phyloP scores from a whole-genome alignment of 2,329 filamentous ascomycete species.

The Verticillium klebahnii region DNA sequence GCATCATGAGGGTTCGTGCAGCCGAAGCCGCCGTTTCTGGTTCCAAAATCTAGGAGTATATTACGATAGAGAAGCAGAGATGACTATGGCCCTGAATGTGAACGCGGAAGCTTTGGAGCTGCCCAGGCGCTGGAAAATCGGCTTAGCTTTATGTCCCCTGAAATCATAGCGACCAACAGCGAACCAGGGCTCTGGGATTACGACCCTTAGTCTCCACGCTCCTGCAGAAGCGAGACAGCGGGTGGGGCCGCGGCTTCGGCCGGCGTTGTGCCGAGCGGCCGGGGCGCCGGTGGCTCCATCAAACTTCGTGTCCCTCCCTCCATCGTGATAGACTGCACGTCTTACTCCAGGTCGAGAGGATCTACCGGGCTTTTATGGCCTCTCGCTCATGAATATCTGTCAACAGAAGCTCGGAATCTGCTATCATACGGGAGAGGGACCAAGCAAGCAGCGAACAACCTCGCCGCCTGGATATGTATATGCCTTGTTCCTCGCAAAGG shows the following conservation, averaged over 20 bases:
- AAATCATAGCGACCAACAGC: background rate
- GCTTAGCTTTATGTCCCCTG: constrained; percentile 1
- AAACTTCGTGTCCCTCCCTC: too few relatives aligned
- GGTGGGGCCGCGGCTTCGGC: background rate
- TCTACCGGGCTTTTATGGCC: too few relatives aligned
- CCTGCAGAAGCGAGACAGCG: background rate
- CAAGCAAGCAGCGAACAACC: too few relatives aligned
- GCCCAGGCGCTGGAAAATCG: background rate
- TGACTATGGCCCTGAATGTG: too few relatives aligned
- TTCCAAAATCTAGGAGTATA: background rate
- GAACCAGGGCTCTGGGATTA: background rate
- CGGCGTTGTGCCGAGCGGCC: background rate
- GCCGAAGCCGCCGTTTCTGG: background rate
- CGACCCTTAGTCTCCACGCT: background rate
- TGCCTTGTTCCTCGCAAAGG: too few relatives aligned
- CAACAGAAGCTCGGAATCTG: too few relatives aligned
- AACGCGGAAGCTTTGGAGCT: too few relatives aligned
- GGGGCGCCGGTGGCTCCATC: background rate
- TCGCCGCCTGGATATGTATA: too few relatives aligned
- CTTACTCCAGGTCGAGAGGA: too few relatives aligned
- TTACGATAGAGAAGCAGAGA: background rate
- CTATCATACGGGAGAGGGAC: too few relatives aligned
- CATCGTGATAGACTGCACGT: too few relatives aligned
- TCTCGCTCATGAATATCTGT: too few relatives aligned
- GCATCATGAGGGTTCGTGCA: constrained; percentile 31